These are phyloP conservation scores for Ophiosphaerella korrae DNA, from an alignment of 2,329 filamentous ascomycete species.

Conservation along the genomic window DNA sequence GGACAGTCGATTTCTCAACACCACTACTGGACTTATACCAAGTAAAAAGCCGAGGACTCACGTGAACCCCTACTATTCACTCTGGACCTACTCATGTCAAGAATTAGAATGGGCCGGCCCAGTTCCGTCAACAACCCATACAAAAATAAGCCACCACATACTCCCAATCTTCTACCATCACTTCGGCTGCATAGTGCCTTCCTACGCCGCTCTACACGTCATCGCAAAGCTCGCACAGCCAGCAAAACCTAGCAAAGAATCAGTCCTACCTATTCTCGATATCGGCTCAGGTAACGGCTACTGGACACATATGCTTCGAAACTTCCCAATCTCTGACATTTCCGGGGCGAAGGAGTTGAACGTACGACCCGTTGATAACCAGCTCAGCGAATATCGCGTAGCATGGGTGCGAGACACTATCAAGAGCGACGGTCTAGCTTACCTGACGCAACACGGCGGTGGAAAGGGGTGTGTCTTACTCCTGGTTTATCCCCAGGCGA, in stretches of 20 bases:
- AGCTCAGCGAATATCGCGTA: slow-evolving; percentile 69
- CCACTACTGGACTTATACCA: slow-evolving; percentile 31
- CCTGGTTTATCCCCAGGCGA: slow-evolving; percentile 75
- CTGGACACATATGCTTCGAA: slow-evolving; percentile 74
- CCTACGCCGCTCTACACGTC: slow-evolving; percentile 67
- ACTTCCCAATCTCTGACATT: slow-evolving; percentile 66
- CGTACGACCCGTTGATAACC: slow-evolving; percentile 69
- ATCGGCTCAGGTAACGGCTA: slow-evolving; percentile 76
- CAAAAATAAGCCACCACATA: slow-evolving; percentile 67
- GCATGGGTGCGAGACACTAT: slow-evolving; percentile 72
- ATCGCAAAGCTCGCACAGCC: slow-evolving; percentile 59
- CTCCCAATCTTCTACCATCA: slow-evolving; percentile 78
- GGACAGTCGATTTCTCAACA: slow-evolving; percentile 56
- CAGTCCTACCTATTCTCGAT: slow-evolving; percentile 63
- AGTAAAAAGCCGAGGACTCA: slow-evolving; percentile 52
- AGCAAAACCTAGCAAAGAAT: slow-evolving; percentile 32
- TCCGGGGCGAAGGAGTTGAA: slow-evolving; percentile 60
- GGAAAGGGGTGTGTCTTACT: slow-evolving; percentile 65
- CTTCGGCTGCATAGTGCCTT: slow-evolving; percentile 74
- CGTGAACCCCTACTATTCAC: slow-evolving; percentile 69
- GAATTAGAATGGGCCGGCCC: slow-evolving; percentile 71
- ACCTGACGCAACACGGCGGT: slow-evolving; percentile 53
- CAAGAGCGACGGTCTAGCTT: slow-evolving; percentile 64
- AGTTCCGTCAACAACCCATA: slow-evolving; percentile 56
- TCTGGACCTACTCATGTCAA: slow-evolving; percentile 69